Percentiles rank a stretch among this genome's conserved stretches.
These are phyloP conservation scores for Allium cepa DNA, from an alignment of 106 monocot genomes.

Conservation along the genomic window DNA sequence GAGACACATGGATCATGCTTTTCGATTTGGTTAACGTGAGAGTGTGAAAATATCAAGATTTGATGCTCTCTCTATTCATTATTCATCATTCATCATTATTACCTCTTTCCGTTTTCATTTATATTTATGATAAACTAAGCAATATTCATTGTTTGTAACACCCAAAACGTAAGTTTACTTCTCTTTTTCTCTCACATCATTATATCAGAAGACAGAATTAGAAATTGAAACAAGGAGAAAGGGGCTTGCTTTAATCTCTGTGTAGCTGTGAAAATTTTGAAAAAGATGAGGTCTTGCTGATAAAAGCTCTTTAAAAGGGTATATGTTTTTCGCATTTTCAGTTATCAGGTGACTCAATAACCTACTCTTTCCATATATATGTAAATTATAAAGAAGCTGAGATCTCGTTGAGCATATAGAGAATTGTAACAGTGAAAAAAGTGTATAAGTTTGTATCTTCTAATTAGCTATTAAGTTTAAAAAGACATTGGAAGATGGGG, in stretches of 20 bases:
- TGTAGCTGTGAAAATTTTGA: background rate
- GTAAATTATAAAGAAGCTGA: background rate
- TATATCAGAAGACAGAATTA: background rate
- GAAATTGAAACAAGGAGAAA: background rate
- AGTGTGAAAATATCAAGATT: slow-evolving; percentile 5
- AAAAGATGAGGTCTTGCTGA: slow-evolving; percentile 10
- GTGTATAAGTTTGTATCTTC: background rate
- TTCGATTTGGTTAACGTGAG: slow-evolving; percentile 18
- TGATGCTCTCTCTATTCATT: background rate
- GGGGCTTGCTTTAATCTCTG: background rate
- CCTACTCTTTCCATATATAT: background rate
- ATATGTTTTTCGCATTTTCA: too few relatives aligned
- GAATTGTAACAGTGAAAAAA: background rate
- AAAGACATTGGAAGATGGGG: slow-evolving; percentile 2
- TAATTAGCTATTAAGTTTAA: too few relatives aligned
- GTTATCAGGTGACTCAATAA: too few relatives aligned
- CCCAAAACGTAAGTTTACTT: background rate
- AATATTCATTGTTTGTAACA: background rate
- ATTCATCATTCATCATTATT: background rate
- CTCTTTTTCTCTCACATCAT: background rate
- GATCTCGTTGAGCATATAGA: slow-evolving; percentile 4
- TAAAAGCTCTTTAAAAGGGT: too few relatives aligned
- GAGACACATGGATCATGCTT: slow-evolving; percentile 10
- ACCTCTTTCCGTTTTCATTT: background rate
- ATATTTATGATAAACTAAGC: background rate